Base-by-base conservation (phyloP, 116 monocot species). In the Dioscorea cayenensis region DNA sequence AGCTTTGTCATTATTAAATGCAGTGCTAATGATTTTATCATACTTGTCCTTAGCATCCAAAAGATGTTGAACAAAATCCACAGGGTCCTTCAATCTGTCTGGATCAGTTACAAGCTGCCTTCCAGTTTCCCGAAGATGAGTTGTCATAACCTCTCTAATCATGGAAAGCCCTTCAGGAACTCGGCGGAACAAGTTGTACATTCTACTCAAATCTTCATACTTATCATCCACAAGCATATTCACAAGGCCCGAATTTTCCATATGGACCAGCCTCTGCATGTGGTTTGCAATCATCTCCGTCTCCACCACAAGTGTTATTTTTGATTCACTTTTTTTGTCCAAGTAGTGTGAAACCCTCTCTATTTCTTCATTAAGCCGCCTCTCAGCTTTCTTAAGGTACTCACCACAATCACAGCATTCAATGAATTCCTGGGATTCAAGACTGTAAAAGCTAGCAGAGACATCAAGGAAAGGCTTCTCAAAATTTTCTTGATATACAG, bases 231-330 rank as follows among this genome's bases (percentile, higher is more conserved):
- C 60, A 52, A 95, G 84, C 95, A 95, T 95, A 52, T 79, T 92
- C 28, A 95, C 92, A 20, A 95, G 92, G 17, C 92, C 96, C 23
- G 92, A 96, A 48, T 90, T 90, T 73, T 96, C 92, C 96, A 92
- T 96, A 69, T 92, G 90, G 38, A 95, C 87, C 65, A 95, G 80
- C 65, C 87, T 86, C 50, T 95, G 92, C 95, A 96, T 90, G 80
- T 96, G 92, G 66, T 90, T 96, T 7, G 83, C 84, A 61, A 96
- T 86, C 90, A 96, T 92, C 75, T 96, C 92, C 61, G 69, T 84
- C 81, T 96, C 96, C 32, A 96, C 96, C 27, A 96, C 96, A 69
- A 74, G 74, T 10, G 92, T 90, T 72, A 96, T 82, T 73, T 86
- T 90, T 49, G 77, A 6, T 66, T 92, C 96, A 50, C 74, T 90